Evolutionary conservation across 352 stramenopile genomes (phyloP), one percentile per base, ranked within the genome.

Genomic region (Achlya hypogyna): DNA sequence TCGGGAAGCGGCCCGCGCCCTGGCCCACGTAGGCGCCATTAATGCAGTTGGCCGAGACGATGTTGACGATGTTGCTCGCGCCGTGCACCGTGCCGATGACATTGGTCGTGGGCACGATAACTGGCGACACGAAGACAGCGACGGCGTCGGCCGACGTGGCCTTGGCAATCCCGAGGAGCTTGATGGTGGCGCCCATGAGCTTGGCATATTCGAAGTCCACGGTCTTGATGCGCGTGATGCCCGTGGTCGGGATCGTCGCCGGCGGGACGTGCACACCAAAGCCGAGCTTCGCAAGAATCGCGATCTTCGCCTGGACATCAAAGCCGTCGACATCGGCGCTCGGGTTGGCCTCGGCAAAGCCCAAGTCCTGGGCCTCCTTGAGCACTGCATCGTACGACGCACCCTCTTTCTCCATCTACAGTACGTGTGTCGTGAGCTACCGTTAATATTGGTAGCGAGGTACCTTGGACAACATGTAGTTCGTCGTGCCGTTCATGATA

Each of bases 401-500:
- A 32, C 89, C 89, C 70, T 96, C 88, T 20, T 84, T 75, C 74
- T 98, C 91, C 94, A 99, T 98, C 81, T 79, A 73, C 14, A 10
- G 35, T 38, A 32, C 20, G 3, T 8, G 6, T 18, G 47, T 62
- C 4, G 9, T n/a, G 5, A 14, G 60, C 42, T 66, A 18, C 62
- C 38, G 20, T 9, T 6, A 0, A 66, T 65, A 20, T 12, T 47
- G 28, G 1, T 64, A 25, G 18, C 8, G 34, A 65, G 18, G 22
- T 62, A 74, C 68, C 67, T 98, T 98, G 52, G 88, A 96, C 45
- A 99, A 74, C 88, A 99, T 98, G 80, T 97, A 99, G 78, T 99
- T 99, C 54, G 95, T 99, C 8, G 95, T 98, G 51, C 96, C 96
- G 76, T 99, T 99, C 82, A 97, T 96, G 74, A 99, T 98, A 25